These are phyloP conservation scores for Psidium guajava DNA, from an alignment of 345 rosid species.

Conservation along the genomic window DNA sequence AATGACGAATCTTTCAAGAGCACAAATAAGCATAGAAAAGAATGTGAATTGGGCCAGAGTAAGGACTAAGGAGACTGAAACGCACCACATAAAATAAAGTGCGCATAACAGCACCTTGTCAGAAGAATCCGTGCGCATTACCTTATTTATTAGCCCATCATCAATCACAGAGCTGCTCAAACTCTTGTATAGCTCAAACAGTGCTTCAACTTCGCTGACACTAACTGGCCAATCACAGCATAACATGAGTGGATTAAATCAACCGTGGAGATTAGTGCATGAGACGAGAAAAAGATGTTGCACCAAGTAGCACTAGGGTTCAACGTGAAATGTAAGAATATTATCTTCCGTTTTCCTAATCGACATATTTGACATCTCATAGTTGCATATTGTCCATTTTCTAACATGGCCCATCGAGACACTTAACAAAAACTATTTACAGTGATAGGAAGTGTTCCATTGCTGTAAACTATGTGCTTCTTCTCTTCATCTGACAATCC, in stretches of 20 bases:
- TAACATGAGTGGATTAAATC: neutral
- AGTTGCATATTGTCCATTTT: neutral
- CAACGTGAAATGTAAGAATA: neutral
- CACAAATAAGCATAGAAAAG: neutral
- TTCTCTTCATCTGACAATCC: neutral
- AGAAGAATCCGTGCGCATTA: neutral
- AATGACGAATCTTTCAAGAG: neutral
- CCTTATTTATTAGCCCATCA: constrained; percentile 45
- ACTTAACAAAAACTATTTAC: neutral
- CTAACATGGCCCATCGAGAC: neutral
- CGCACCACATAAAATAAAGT: neutral
- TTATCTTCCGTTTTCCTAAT: neutral
- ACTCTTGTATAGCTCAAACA: constrained; percentile 36
- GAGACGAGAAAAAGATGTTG: neutral
- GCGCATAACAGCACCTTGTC: neutral
- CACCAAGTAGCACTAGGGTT: neutral
- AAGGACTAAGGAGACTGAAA: neutral
- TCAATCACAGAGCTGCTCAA: constrained; percentile 40
- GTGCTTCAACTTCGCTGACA: constrained; percentile 39
- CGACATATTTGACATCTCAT: neutral
- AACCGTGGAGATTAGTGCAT: neutral
- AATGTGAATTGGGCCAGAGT: neutral
- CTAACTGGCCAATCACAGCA: constrained; percentile 19
- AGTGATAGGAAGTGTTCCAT: neutral
- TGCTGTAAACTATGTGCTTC: neutral